Base-by-base conservation (phyloP, 345 rosid genomes). In the Psidium friedrichsthalianum region DNA sequence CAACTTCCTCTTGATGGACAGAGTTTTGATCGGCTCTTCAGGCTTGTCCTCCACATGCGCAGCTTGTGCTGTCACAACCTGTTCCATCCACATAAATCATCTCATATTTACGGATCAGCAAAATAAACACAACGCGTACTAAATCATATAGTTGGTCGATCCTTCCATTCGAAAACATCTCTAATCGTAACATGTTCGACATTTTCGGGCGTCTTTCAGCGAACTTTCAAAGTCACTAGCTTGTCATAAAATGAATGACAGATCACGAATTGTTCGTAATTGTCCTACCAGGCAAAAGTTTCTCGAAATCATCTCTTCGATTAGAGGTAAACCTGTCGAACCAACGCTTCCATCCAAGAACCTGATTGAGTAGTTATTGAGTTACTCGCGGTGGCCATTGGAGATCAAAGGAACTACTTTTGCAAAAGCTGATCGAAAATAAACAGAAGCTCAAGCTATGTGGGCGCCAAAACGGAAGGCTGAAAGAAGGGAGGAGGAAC, bases 341-440 rank as follows among this genome's bases (percentile, higher is more conserved):
- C 83, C 55, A 6, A 25, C 36, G 22, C n/a, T 27, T 47, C 24
- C 8, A 18, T 69, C 78, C 21, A 36, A 32, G 24, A 69, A 32
- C 78, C 6, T 32, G 11, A 36, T 32, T 32, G 47, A 82, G 47
- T n/a, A 54, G 84, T 54, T 29, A 42, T 21, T 80, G 25, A 86
- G 24, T 44, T 91, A 92, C 96, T 94, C 93, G 51, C 96, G 78
- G 93, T 88, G 87, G 96, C 96, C 96, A 94, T 89, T 15, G 49
- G 82, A 56, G 57, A 42, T 51, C 36, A 15, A 61, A 29, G 6
- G 47, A 82, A 5, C 36, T 36, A 36, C 78, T 18, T 36, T 20
- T 1, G 18, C 58, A 42, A 25, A 59, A 69, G 80, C 25, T 36
- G 47, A 47, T 69, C 9, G 80, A 20, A 36, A 69, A 69, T 69